A percentile compares a stretch with the other conserved stretches of the same genome.
phyloP scores from a whole-genome alignment of 495 filamentous ascomycete genomes.

The Annulohypoxylon nitens region DNA sequence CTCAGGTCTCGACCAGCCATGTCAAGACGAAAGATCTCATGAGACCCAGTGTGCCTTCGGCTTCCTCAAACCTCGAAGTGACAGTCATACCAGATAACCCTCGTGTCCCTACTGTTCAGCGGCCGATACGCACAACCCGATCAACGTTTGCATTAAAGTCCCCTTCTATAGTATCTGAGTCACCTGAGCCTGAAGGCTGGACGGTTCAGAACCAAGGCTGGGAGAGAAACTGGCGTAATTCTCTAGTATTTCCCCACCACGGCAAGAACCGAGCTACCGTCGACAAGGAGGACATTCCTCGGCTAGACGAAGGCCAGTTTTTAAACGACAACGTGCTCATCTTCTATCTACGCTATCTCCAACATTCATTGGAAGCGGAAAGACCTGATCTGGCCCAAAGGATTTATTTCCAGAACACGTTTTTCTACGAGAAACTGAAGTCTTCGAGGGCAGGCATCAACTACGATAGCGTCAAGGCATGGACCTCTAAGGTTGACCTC shows the following conservation, averaged over 20 bases:
- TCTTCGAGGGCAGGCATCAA: slow-evolving; percentile 73
- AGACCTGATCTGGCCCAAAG: slow-evolving; percentile 70
- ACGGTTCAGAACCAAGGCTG: slow-evolving; percentile 58
- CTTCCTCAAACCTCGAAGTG: slow-evolving; percentile 4
- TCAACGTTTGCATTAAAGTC: slow-evolving; percentile 18
- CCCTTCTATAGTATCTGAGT: slow-evolving; percentile 26
- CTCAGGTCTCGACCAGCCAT: neutral
- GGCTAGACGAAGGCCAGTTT: slow-evolving; percentile 86
- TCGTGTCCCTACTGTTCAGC: neutral
- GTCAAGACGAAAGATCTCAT: slow-evolving; percentile 36
- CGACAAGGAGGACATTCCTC: slow-evolving; percentile 79
- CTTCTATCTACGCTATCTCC: slow-evolving; percentile 85
- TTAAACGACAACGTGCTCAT: slow-evolving; percentile 92
- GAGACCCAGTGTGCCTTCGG: slow-evolving; percentile 4
- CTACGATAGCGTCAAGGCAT: slow-evolving; percentile 84
- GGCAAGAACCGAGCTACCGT: slow-evolving; percentile 82
- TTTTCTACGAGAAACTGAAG: slow-evolving; percentile 83
- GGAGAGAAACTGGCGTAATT: slow-evolving; percentile 62
- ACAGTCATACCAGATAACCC: slow-evolving; percentile 20
- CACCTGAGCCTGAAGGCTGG: slow-evolving; percentile 54
- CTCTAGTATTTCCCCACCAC: slow-evolving; percentile 76
- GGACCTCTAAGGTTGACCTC: slow-evolving; percentile 89
- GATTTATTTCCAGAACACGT: slow-evolving; percentile 91
- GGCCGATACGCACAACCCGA: slow-evolving; percentile 37
- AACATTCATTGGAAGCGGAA: slow-evolving; percentile 70